These are phyloP conservation scores for Zygosaccharomyces bailii DNA, from an alignment of 805 yeast species.

Conservation along the genomic window DNA sequence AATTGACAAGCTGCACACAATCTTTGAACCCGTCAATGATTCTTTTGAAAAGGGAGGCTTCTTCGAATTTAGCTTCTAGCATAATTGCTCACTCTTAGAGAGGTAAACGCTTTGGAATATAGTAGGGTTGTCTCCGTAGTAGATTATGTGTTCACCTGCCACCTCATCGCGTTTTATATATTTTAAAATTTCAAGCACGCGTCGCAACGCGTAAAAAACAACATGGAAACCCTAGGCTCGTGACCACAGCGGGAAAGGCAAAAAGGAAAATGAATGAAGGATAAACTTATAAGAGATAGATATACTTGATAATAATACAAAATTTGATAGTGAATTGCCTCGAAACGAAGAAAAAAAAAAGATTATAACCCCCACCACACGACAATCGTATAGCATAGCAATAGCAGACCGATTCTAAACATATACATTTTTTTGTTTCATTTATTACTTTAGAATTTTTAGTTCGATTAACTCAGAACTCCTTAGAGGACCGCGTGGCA, in stretches of 20 bases:
- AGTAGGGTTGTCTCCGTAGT: no score
- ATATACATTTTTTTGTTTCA: neutral
- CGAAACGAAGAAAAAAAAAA: conserved; percentile 5
- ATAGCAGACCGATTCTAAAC: neutral
- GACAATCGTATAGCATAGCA: neutral
- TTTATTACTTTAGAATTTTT: neutral
- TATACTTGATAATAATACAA: conserved; percentile 8
- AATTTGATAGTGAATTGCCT: conserved; percentile 2
- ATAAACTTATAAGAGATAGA: neutral
- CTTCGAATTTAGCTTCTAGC: conserved; percentile 97
- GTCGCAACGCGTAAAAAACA: conserved; percentile 8
- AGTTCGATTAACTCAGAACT: neutral
- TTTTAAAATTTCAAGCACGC: conserved; percentile 1
- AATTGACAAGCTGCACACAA: conserved; percentile 90
- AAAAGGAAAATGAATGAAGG: neutral
- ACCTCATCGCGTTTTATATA: conserved; percentile 4
- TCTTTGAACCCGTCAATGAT: conserved; percentile 93
- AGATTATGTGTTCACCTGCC: no score
- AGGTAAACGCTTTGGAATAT: no score
- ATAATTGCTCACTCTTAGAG: conserved; percentile 44
- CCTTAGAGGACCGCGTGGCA: conserved; percentile 35
- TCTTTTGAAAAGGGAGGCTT: conserved; percentile 87
- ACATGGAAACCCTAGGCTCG: no score
- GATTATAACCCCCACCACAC: neutral
- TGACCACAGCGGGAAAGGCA: no score